Base-by-base conservation (phyloP, 352 stramenopile genomes). In the Peronosclerospora sorghi region DNA sequence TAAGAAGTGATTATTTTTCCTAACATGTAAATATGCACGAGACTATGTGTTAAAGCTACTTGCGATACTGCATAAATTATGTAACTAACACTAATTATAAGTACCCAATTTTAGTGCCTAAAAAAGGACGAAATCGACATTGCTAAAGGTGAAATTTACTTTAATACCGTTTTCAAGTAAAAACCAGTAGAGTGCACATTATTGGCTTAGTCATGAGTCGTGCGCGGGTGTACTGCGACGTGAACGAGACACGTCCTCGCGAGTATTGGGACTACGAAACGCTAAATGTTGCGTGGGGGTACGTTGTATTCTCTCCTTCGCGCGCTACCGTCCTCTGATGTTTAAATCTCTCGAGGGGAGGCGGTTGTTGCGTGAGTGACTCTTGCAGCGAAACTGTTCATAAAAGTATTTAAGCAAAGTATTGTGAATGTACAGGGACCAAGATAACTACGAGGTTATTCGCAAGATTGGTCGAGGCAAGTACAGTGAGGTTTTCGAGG, bases 231-330 rank as follows among this genome's bases (percentile, higher is more conserved):
- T 97, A 97, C 62, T 81, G 83, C 30, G 85, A 97, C 64, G 88
- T 96, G 27, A 97, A 97, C 55, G 77, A 97, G 57, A 94, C 96
- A 60, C 86, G 95, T 28, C 95, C 95, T 15, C 78, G 93, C 41
- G 94, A 98, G 59, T 99, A 99, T 71, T 99, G 96, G 96, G 96
- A 99, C 73, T 99, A 99, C 62, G 96, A 99, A 68, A 97, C 88
- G 56, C 71, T 99, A n/a, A 93, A 89, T 41, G 92, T 99, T 32
- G 94, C 89, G 23, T 98, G 95, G 95, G 84, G 83, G 77, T 92
- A 51, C 50, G 66, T 60, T 32, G 5, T 6, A 12, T 35, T 17
- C 34, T 34, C 13, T 27, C 15, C 2, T 29, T 42, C 7, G n/a
- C 12, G 24, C 19, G 32, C 32, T 8, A 17, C 19, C 18, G 7